Evolutionary conservation across 179 eudicot genomes (phyloP).

Genomic region (Actinidia polygama): DNA sequence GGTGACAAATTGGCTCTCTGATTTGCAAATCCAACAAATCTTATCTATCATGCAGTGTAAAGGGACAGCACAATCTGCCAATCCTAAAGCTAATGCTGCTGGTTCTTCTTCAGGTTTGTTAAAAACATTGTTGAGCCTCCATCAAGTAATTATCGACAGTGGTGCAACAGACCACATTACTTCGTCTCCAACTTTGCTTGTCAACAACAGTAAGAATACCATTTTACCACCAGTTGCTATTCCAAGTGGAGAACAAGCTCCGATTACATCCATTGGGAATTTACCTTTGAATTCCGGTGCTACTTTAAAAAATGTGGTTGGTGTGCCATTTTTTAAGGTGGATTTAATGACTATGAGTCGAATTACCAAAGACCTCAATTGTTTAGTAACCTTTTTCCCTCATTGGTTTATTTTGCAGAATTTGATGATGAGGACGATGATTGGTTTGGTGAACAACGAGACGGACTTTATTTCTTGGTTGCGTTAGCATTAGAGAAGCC

Average conservation of each 20-base stretch:
- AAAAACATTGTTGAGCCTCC: not conserved
- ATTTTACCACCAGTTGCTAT: not conserved
- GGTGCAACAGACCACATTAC: slow-evolving; percentile 1
- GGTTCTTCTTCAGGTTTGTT: slow-evolving; percentile 11
- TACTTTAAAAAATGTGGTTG: not conserved
- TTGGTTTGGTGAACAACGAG: too few species aligned
- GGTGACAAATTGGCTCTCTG: not conserved
- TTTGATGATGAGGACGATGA: too few species aligned
- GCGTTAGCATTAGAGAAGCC: too few species aligned
- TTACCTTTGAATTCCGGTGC: not conserved
- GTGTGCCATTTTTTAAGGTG: not conserved
- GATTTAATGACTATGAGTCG: not conserved
- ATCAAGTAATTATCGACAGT: slow-evolving; percentile 17
- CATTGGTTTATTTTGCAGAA: too few species aligned
- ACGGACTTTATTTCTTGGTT: too few species aligned
- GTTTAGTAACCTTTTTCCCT: too few species aligned
- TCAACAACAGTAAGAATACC: not conserved
- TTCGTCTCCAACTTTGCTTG: slow-evolving; percentile 4
- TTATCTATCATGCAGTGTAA: not conserved
- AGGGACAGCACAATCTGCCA: not conserved
- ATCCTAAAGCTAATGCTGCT: not conserved
- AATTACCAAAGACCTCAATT: not conserved
- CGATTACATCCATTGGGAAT: too few species aligned
- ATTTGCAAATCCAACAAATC: not conserved
- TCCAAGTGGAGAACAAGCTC: too few species aligned